Evolutionary conservation across 129 eudicot species (phyloP), one percentile per base, ranked within the genome.

Genomic region (Flaveria linearis): DNA sequence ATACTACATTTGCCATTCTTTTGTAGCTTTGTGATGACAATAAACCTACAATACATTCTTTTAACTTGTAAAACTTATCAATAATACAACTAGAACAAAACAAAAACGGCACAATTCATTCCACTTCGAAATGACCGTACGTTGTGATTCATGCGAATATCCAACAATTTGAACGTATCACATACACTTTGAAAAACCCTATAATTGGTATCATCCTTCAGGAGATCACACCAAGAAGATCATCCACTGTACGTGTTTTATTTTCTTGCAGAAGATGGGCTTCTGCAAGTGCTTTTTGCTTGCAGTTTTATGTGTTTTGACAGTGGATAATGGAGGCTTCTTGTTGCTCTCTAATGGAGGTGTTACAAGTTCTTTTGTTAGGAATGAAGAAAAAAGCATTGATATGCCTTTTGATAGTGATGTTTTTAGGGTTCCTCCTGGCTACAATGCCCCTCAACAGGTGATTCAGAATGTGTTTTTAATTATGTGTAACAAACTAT

Each of bases 361-460:
- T 33, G 50, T 62, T 36, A 91, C 94, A n/a, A 91, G 97, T 45
- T 76, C 83, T 26, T 91, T 82, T 69, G 85, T 88, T 41, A 88
- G 97, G 47, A 73, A 81, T 13, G 68, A 43, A 52, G 88, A 88
- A 80, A 78, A 46, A 75, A 77, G 84, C 60, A 72, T 57, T 5
- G 91, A 91, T 80, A 91, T 91, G 93, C 91, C 97, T 58, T 81
- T 91, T 25, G 88, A 86, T 45, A 84, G 89, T 57, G 97, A 88
- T 80, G 97, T 91, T 15, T 91, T 88, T 69, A 73, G 25, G 46
- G 87, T 75, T 16, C 97, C 97, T 84, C 82, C 84, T 9, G 93
- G 97, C 73, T 88, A 81, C 68, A 91, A 91, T 83, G 91, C 94
- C 42, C 97, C 97, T 82, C 97, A 91, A 72, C 97, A 91, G 94